Percentiles rank a stretch among this genome's conserved stretches.
These are phyloP conservation scores for Termitomyces sp. DNA, from an alignment of 1,284 basidiomycete species.

Conservation along the genomic window DNA sequence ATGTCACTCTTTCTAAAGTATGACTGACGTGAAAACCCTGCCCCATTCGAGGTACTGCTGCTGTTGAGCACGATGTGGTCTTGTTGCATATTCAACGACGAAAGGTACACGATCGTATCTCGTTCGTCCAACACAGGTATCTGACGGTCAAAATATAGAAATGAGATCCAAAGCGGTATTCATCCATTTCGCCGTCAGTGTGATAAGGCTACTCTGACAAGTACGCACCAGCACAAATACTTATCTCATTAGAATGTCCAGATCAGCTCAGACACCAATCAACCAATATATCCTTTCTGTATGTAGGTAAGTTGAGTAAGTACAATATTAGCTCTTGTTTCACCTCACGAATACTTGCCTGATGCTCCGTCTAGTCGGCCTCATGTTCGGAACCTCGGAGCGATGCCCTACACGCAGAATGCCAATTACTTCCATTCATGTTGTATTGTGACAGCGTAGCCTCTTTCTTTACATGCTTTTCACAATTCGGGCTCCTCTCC, in stretches of 20 bases:
- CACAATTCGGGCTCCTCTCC: neutral
- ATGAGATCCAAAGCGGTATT: neutral
- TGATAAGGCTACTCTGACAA: neutral
- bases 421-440: constrained; percentile 5
- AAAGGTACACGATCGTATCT: neutral
- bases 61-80: neutral
- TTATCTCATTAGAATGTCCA: neutral
- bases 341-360: neutral
- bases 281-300: constrained; percentile 1
- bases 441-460: neutral
- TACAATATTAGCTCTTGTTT: neutral
- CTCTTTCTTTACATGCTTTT: neutral
- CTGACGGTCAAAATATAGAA: neutral
- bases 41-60: neutral
- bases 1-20: neutral
- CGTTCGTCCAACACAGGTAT: neutral
- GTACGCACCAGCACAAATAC: neutral
- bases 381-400: constrained; percentile 4
- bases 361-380: neutral
- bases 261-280: neutral
- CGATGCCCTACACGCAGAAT: neutral
- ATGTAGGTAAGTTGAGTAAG: neutral
- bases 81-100: neutral
- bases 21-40: neutral
- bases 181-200: neutral